These are phyloP conservation scores for Skeletonema grethae DNA, from an alignment of 108 stramenopile genomes.

Conservation along the genomic window DNA sequence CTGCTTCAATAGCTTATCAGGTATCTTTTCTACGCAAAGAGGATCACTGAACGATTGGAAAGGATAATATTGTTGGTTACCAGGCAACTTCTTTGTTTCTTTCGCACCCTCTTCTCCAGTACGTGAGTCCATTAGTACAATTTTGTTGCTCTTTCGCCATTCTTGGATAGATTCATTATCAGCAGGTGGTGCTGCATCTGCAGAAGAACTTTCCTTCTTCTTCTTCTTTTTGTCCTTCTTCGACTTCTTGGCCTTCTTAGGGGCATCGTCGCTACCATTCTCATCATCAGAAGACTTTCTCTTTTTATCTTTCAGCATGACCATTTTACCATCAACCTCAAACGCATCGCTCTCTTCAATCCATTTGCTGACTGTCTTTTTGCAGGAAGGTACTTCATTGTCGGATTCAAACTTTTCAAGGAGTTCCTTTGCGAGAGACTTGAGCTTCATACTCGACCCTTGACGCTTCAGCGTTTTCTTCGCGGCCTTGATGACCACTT, in stretches of 20 bases:
- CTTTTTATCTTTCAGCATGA: conserved; percentile 46
- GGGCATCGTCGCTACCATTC: conserved; percentile 7
- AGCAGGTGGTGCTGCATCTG: conserved; percentile 22
- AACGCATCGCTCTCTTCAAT: conserved; percentile 69
- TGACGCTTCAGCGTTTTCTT: conserved; percentile 76
- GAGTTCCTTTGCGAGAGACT: conserved; percentile 63
- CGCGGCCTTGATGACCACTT: conserved; percentile 63
- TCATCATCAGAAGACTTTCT: conserved; percentile 28
- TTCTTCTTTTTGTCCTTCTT: conserved; percentile 62
- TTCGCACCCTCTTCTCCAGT: conserved; percentile 62
- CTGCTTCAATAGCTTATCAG: conserved; percentile 58
- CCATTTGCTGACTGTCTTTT: conserved; percentile 53
- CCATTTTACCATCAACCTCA: conserved; percentile 66
- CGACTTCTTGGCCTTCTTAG: conserved; percentile 32
- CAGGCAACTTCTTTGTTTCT: conserved; percentile 41
- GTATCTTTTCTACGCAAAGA: conserved; percentile 55
- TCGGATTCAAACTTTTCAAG: conserved; percentile 55
- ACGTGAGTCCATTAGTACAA: conserved; percentile 74
- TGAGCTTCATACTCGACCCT: conserved; percentile 75
- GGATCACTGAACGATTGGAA: conserved; percentile 65
- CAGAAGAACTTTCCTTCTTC: conserved; percentile 24
- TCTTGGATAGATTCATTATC: conserved; percentile 43
- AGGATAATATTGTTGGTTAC: conserved; percentile 58
- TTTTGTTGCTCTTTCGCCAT: conserved; percentile 84
- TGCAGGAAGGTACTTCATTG: conserved; percentile 36